Evolutionary conservation across 2,329 filamentous ascomycete species (phyloP).

Genomic region (Talaromyces amestolkiae): DNA sequence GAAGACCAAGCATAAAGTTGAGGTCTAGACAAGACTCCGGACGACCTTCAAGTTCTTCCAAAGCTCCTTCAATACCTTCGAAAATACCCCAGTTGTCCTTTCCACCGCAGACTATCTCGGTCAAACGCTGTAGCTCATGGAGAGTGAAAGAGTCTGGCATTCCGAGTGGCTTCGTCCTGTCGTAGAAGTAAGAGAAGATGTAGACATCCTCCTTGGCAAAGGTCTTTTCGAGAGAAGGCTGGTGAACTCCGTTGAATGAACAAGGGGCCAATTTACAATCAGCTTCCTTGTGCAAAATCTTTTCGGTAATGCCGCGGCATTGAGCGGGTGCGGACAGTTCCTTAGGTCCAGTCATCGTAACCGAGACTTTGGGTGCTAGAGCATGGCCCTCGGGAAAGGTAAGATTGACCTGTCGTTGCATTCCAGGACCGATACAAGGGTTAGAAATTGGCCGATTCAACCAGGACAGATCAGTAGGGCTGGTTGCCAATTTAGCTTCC

Average conservation of each 20-base stretch:
- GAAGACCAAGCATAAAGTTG: constrained; percentile 89
- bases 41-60: constrained; percentile 74
- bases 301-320: constrained; percentile 86
- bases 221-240: constrained; percentile 87
- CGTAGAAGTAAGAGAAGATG: constrained; percentile 97
- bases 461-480: constrained; percentile 64
- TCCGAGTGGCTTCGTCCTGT: constrained; percentile 86
- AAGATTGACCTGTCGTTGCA: constrained; percentile 70
- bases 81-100: constrained; percentile 78
- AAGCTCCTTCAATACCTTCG: constrained; percentile 68
- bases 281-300: constrained; percentile 82
- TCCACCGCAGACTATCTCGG: constrained; percentile 79
- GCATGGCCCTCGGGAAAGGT: constrained; percentile 64
- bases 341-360: constrained; percentile 85
- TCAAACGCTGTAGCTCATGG: constrained; percentile 81
- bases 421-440: constrained; percentile 82
- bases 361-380: constrained; percentile 62
- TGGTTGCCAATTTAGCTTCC: constrained; percentile 64
- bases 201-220: constrained; percentile 90
- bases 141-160: constrained; percentile 99
- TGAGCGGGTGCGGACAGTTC: constrained; percentile 70
- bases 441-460: constrained; percentile 69
- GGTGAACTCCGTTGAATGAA: constrained; percentile 96
- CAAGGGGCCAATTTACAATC: constrained; percentile 83
- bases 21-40: constrained; percentile 93